Base-by-base conservation (phyloP, 768 basidiomycete genomes). In the Crepidotus variabilis region DNA sequence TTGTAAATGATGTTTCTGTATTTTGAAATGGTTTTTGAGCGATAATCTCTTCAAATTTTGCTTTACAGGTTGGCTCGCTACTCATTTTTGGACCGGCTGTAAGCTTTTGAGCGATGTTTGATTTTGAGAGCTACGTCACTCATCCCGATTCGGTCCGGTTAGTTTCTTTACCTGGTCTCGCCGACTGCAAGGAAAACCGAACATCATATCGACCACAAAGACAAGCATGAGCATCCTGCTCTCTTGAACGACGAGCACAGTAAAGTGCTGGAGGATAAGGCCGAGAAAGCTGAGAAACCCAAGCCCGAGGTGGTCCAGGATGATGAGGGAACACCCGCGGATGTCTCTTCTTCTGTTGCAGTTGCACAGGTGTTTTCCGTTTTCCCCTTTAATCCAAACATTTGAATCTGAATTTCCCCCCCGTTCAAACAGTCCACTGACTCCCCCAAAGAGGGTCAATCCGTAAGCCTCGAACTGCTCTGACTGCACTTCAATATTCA, bases 91-190 rank as follows among this genome's bases (percentile, higher is more conserved):
- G 72, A 9, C 77, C 78, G 21, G 63, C 67, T 62, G 78, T 78
- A 61, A 68, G 77, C n/a, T 65, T 36, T 28, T 28, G 28, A 28
- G 52, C 10, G 2, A 16, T 21, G 24, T 39, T 49, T 23, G 47
- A 32, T 47, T 33, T 13, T 51, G 18, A 36, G 21, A 10, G 13
- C 57, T 47, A 54, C 49, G 48, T 57, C 45, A 54, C 52, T 57
- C 39, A 52, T 28, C 35, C 52, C 8, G 23, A 53, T 36, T 45
- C 46, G 45, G 52, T 51, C 47, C 43, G 33, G 33, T 49, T 13
- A 78, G 73, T 67, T 78, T 54, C 68, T 77, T 28, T 77, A 75
- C 65, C 71, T 77, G 48, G 18, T 75, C 35, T 77, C 76, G 6
- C 76, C 76, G 5, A 70, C 72, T 33, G 73, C 73, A 14, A 69